Evolutionary conservation across 768 basidiomycete species (phyloP), one percentile per base, ranked within the genome.

Genomic region (Russula earlei): DNA sequence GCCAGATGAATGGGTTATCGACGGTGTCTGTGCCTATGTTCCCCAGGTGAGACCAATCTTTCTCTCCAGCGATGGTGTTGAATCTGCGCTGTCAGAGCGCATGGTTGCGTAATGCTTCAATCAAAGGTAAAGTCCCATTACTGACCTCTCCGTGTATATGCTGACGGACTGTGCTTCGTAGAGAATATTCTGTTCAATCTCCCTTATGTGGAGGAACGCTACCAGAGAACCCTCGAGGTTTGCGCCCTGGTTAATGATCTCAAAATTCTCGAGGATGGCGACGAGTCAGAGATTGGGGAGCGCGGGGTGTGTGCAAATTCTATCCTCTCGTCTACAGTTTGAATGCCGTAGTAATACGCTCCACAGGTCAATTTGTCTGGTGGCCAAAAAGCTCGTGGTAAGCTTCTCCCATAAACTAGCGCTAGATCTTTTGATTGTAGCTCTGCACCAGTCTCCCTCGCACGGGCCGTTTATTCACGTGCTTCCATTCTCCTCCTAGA

Each of bases 401-500:
- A 53, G 66, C 55, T 45, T 25, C 19, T n/a, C 11, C 17, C 5
- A 27, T 49, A 8, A 36, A 19, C 27, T 19, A 5, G 3, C 15
- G 14, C n/a, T 14, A 52, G 2, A 2, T 20, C 59, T n/a, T n/a
- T 62, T 52, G n/a, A 33, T 20, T 40, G 54, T 22, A 54, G 4
- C 11, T 46, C 12, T 44, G 10, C 19, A 29, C 0, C 49, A 83
- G 84, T 88, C 19, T 84, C 82, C 0, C 71, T 88, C 19, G 86
- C 91, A 25, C 84, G 93, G 40, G 91, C 92, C 8, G 84, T 96
- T 22, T 94, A 96, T 69, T 91, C 89, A 56, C 78, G 91, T 6
- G 91, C 91, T 2, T 87, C 85, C 0, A 72, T 85, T 19, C 72
- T 97, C 2, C 71, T 95, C 29, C 71, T 97, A 33, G 94, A 96